Evolutionary conservation across 306 rosid species (phyloP), one percentile per base, ranked within the genome.

Genomic region (Acacia crassicarpa): DNA sequence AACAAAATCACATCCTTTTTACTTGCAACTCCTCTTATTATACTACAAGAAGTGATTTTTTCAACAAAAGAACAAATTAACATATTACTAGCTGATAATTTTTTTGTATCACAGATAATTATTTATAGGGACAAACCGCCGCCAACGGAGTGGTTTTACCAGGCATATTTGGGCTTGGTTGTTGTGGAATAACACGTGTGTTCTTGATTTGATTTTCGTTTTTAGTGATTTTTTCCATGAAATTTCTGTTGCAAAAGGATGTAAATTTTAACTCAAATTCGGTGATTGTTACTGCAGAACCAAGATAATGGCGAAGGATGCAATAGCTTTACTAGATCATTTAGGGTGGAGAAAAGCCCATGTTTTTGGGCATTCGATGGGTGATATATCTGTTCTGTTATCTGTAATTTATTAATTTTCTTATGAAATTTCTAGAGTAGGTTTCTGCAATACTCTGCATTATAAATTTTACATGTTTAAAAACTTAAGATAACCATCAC

Each of bases 311-410:
- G 98, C 99, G 20, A 89, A 85, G 92, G 99, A 95, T 78, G 97
- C 97, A 17, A 84, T 92, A 84, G 90, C 94, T 62, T 58, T 95
- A 68, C 78, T 95, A 87, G 97, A 95, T 87, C 97, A 92, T 85
- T 78, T 93, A 76, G 99, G 98, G 13, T 95, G 99, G 99, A 73
- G 81, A 85, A 89, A 88, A 58, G 94, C 94, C n/a, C 99, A 95
- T 86, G 83, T 93, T 81, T 91, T 93, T 84, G 99, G 98, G 54
- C 99, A 95, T 72, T 95, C 99, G 15, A 95, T 95, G 99, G 99
- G 99, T 93, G 83, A 89, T 92, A 25, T 1, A 19, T 76, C 13
- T 7, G 2, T 62, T 76, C 13, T 7, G 2, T 62, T 59, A 51
- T 65, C 79, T 27, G 3, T 73, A 68, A 10, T 74, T 59, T 40